Evolutionary conservation across 2,329 filamentous ascomycete genomes (phyloP), one percentile per base, ranked within the genome.

Genomic region (Microsporum ferrugineum): DNA sequence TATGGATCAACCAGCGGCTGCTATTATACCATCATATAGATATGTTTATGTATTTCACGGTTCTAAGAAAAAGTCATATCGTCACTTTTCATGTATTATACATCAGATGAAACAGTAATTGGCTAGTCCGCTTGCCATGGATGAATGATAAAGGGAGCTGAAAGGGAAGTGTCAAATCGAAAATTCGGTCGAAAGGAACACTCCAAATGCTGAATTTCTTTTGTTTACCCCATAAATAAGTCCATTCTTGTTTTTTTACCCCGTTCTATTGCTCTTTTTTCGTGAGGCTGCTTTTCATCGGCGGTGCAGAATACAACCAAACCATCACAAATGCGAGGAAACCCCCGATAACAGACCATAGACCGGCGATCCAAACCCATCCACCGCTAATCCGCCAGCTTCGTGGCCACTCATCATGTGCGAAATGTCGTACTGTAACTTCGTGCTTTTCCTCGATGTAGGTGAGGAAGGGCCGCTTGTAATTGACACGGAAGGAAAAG

Each of bases 401-500:
- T 69, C 94, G 84, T 36, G 91, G 89, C 84, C 88, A 99, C 79
- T 99, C 94, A 73, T 99, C 87, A 79, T 99, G 94, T 5, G 94
- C 94, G 77, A 96, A 94, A 79, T 99, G 94, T 55, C 94, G 84
- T 36, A 99, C 90, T 0, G 91, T 95, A 59, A 97, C 91, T 27
- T 92, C 94, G 68, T 86, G 84, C 84, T 97, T 97, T 79, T 96
- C 91, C 72, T 96, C 91, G 59, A 99, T 73, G 72, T 86, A 88
- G 69, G 85, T 94, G 67, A 95, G 77, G 80, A 96, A 95, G 0
- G 92, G 91, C 5, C 94, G 86, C 80, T 95, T 95, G 82, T 97
- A 96, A 81, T 96, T 95, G 75, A 97, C 82, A 72, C 87, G 85
- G 82, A 99, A 97, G 78, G 95, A 95, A 82, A 97, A 99, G 77